A percentile compares a stretch with the other conserved stretches of the same genome.
Evolutionary conservation across 352 stramenopile species (phyloP).

Genomic region (Stephanocyclus meneghinianus): DNA sequence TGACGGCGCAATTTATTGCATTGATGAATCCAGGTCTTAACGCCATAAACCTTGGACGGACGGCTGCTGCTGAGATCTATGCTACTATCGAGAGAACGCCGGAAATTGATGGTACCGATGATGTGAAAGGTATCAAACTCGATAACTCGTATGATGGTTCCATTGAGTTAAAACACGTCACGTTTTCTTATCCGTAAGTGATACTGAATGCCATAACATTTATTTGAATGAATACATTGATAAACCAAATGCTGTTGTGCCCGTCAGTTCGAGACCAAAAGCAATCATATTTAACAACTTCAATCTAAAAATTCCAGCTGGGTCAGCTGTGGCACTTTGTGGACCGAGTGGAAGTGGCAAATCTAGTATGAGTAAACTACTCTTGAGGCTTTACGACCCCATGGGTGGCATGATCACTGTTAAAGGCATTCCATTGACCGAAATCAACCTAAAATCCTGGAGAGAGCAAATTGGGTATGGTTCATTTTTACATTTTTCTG

Average conservation of each 20-base stretch:
- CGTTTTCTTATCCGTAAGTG: slow-evolving; percentile 47
- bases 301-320: slow-evolving; percentile 48
- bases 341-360: slow-evolving; percentile 86
- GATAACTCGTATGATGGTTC: slow-evolving; percentile 25
- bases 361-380: slow-evolving; percentile 84
- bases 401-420: slow-evolving; percentile 75
- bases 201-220: not conserved
- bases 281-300: slow-evolving; percentile 42
- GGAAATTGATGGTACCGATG: slow-evolving; percentile 35
- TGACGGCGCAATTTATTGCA: slow-evolving; percentile 48
- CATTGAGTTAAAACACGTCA: slow-evolving; percentile 41
- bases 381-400: slow-evolving; percentile 88
- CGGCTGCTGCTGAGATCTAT: slow-evolving; percentile 43
- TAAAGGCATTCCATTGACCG: slow-evolving; percentile 81
- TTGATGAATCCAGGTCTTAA: slow-evolving; percentile 52
- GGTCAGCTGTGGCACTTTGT: slow-evolving; percentile 84
- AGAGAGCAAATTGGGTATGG: slow-evolving; percentile 42
- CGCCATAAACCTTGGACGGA: slow-evolving; percentile 42
- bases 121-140: slow-evolving; percentile 33
- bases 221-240: not conserved
- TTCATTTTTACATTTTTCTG: too few relatives aligned
- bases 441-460: slow-evolving; percentile 72
- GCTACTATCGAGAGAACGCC: slow-evolving; percentile 17
- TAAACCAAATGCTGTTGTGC: not conserved
- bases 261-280: slow-evolving; percentile 11